Evolutionary conservation across 2,329 filamentous ascomycete genomes (phyloP).

Genomic region (Cercospora citrullina): DNA sequence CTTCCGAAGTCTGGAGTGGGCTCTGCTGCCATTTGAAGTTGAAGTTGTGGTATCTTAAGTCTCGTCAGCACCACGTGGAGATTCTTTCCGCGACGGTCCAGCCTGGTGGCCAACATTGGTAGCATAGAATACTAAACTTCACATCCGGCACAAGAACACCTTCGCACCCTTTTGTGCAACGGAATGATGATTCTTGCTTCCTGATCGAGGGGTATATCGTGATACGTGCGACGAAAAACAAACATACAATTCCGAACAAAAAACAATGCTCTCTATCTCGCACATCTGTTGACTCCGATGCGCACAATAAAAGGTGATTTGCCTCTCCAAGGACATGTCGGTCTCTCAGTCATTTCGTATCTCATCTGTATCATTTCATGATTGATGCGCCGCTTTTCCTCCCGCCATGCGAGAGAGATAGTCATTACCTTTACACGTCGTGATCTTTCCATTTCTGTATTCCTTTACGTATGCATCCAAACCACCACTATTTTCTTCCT

Average conservation of each 20-base stretch:
- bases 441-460: background rate
- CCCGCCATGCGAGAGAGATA: background rate
- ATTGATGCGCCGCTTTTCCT: slow-evolving; percentile 5
- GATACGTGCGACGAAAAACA: background rate
- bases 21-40: background rate
- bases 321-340: background rate
- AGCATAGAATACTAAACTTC: background rate
- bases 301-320: background rate
- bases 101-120: background rate
- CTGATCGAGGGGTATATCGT: background rate
- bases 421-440: background rate
- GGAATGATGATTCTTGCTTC: background rate
- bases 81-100: too few relatives aligned
- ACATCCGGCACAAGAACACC: background rate
- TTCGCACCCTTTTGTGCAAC: background rate
- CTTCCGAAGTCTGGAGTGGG: background rate
- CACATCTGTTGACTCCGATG: background rate
- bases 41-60: background rate
- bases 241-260: background rate
- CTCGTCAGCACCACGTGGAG: background rate
- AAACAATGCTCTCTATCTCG: background rate
- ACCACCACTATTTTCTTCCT: background rate
- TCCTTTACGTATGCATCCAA: background rate
- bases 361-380: slow-evolving; percentile 13
- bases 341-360: slow-evolving; percentile 1